These are phyloP conservation scores for Cladorrhinum sp. DNA, from an alignment of 2,329 filamentous ascomycete species.

Conservation along the genomic window DNA sequence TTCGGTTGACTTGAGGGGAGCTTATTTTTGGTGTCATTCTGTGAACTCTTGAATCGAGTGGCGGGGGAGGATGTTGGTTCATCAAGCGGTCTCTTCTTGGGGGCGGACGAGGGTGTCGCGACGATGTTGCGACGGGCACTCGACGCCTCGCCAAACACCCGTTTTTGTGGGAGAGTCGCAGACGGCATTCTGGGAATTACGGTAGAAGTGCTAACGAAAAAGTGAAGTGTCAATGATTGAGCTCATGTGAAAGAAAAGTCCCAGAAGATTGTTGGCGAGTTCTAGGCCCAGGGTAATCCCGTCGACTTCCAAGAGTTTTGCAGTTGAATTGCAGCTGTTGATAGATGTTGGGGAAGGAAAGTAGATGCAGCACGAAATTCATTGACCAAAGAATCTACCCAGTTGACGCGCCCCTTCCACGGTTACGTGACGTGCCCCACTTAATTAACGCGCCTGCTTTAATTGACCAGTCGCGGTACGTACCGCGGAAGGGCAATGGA, in stretches of 20 bases:
- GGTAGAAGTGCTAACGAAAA: not conserved
- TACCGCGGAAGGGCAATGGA: not conserved
- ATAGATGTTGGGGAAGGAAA: not conserved
- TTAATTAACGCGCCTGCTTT: slow-evolving; percentile 23
- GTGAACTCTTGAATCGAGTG: slow-evolving; percentile 59
- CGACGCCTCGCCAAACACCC: slow-evolving; percentile 66
- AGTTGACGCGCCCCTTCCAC: slow-evolving; percentile 25
- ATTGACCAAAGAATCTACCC: not conserved
- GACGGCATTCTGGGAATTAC: slow-evolving; percentile 29
- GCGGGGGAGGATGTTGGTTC: slow-evolving; percentile 53
- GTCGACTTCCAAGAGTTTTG: not conserved
- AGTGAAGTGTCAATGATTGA: not conserved
- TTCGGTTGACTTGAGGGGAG: slow-evolving; percentile 75
- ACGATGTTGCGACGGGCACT: slow-evolving; percentile 60
- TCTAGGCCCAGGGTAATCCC: not conserved
- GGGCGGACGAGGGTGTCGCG: slow-evolving; percentile 51
- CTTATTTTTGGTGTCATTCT: slow-evolving; percentile 54
- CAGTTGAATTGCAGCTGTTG: not conserved
- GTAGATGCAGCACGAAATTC: slow-evolving; percentile 18
- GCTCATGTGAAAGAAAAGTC: not conserved
- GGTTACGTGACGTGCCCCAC: slow-evolving; percentile 32
- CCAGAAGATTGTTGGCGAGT: not conserved
- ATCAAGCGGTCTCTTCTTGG: slow-evolving; percentile 85
- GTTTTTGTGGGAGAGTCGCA: slow-evolving; percentile 63
- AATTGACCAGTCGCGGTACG: slow-evolving; percentile 17